A percentile compares a stretch with the other conserved stretches of the same genome.
Evolutionary conservation across 352 stramenopile species (phyloP).

Genomic region (Phytopythium litorale): DNA sequence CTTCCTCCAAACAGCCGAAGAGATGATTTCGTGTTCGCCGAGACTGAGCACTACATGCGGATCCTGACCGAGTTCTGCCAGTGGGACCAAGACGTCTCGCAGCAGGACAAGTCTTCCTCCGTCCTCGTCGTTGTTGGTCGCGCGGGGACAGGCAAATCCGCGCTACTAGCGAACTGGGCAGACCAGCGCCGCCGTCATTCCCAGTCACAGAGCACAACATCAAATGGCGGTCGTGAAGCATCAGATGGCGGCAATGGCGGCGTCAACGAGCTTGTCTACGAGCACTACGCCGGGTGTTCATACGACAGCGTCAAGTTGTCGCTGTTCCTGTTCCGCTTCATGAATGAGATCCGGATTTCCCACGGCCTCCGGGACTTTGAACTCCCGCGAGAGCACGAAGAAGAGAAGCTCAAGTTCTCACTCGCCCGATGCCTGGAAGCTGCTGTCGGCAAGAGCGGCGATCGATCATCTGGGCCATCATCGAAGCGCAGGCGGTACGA

Average conservation of each 20-base stretch:
- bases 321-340: slow-evolving; percentile 79
- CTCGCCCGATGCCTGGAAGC: slow-evolving; percentile 74
- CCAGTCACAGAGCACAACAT: background rate
- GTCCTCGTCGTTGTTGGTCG: slow-evolving; percentile 60
- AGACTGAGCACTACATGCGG: slow-evolving; percentile 55
- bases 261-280: slow-evolving; percentile 65
- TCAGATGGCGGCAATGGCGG: background rate
- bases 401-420: slow-evolving; percentile 86
- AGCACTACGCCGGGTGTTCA: slow-evolving; percentile 78
- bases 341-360: slow-evolving; percentile 71
- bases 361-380: slow-evolving; percentile 79
- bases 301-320: slow-evolving; percentile 84
- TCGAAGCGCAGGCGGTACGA: slow-evolving; percentile 27
- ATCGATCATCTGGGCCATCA: slow-evolving; percentile 21
- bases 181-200: slow-evolving; percentile 25
- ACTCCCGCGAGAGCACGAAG: slow-evolving; percentile 69
- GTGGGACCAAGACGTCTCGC: slow-evolving; percentile 20
- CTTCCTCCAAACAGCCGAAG: slow-evolving; percentile 31
- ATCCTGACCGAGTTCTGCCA: slow-evolving; percentile 73
- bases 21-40: slow-evolving; percentile 62
- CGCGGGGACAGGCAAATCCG: slow-evolving; percentile 68
- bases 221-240: background rate
- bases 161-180: slow-evolving; percentile 75
- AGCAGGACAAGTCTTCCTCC: slow-evolving; percentile 20
- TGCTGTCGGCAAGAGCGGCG: slow-evolving; percentile 37